phyloP scores from a whole-genome alignment of 1,284 basidiomycete species.

The Malassezia japonica region DNA sequence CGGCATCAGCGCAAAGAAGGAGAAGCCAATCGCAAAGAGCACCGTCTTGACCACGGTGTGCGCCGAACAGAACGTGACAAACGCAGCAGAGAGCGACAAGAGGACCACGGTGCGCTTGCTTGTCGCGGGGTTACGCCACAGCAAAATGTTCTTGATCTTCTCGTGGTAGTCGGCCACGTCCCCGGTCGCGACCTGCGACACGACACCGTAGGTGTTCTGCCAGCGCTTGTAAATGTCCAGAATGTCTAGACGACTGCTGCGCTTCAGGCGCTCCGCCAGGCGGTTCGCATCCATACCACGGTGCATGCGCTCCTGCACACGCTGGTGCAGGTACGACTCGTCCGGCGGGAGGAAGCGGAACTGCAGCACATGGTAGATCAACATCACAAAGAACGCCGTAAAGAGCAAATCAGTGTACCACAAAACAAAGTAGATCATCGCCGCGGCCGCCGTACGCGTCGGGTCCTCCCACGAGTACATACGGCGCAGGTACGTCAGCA shows the following conservation, averaged over 20 bases:
- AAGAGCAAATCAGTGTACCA: slow-evolving; percentile 47
- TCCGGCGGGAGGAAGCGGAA: slow-evolving; percentile 47
- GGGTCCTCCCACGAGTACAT: slow-evolving; percentile 27
- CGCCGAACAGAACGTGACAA: slow-evolving; percentile 34
- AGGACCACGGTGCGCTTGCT: slow-evolving; percentile 31
- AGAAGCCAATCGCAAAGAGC: slow-evolving; percentile 36
- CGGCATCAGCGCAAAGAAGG: slow-evolving; percentile 39
- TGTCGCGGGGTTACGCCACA: slow-evolving; percentile 43
- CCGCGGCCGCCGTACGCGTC: slow-evolving; percentile 28
- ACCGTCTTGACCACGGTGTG: slow-evolving; percentile 31
- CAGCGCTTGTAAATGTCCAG: slow-evolving; percentile 44
- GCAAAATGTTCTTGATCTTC: slow-evolving; percentile 44
- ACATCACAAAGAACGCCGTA: slow-evolving; percentile 36
- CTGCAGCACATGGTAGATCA: slow-evolving; percentile 41
- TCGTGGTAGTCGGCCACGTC: slow-evolving; percentile 45
- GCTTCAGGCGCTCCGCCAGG: slow-evolving; percentile 36
- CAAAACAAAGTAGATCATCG: slow-evolving; percentile 47
- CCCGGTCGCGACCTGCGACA: slow-evolving; percentile 31
- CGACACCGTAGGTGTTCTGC: slow-evolving; percentile 30
- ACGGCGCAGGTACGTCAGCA: slow-evolving; percentile 19
- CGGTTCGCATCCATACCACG: slow-evolving; percentile 43
- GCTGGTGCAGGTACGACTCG: slow-evolving; percentile 39
- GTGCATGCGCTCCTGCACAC: slow-evolving; percentile 41
- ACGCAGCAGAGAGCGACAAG: slow-evolving; percentile 25
- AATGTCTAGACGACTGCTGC: slow-evolving; percentile 41